Evolutionary conservation across 805 yeast genomes (phyloP).

Genomic region (Priceomyces melissophilus): DNA sequence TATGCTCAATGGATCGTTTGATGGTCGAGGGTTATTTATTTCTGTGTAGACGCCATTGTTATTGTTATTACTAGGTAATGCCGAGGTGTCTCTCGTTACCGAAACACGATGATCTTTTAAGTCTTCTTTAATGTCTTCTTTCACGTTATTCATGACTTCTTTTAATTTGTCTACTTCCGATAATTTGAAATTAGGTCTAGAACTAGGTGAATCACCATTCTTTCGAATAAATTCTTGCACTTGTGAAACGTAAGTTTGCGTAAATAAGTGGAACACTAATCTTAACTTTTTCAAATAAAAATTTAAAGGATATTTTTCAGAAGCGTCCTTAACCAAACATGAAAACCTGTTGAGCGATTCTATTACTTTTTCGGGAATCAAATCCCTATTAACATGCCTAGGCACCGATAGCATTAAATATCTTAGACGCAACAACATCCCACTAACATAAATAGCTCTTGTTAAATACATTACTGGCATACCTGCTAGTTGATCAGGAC

Average conservation of each 20-base stretch:
- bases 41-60: too few species aligned
- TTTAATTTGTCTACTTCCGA: constrained; percentile 17
- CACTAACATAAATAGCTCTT: constrained; percentile 61
- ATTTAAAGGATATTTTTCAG: constrained; percentile 33
- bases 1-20: too few species aligned
- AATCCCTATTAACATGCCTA: constrained; percentile 37
- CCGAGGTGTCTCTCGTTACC: not conserved
- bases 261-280: constrained; percentile 54
- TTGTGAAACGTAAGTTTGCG: constrained; percentile 60
- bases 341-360: constrained; percentile 27
- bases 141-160: constrained; percentile 3
- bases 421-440: constrained; percentile 56
- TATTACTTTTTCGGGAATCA: constrained; percentile 47
- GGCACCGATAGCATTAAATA: constrained; percentile 56
- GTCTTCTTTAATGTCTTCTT: constrained; percentile 3
- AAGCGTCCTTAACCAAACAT: constrained; percentile 26
- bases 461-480: constrained; percentile 57
- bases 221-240: constrained; percentile 32
- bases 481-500: constrained; percentile 46
- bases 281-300: constrained; percentile 51
- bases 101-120: constrained; percentile 1
- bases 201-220: constrained; percentile 22
- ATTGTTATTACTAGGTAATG: too few species aligned
- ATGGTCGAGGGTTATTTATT: too few species aligned
- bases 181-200: constrained; percentile 16